Base-by-base conservation (phyloP, 2,329 filamentous ascomycete genomes). In the Aspergillus brunneoviolaceus region DNA sequence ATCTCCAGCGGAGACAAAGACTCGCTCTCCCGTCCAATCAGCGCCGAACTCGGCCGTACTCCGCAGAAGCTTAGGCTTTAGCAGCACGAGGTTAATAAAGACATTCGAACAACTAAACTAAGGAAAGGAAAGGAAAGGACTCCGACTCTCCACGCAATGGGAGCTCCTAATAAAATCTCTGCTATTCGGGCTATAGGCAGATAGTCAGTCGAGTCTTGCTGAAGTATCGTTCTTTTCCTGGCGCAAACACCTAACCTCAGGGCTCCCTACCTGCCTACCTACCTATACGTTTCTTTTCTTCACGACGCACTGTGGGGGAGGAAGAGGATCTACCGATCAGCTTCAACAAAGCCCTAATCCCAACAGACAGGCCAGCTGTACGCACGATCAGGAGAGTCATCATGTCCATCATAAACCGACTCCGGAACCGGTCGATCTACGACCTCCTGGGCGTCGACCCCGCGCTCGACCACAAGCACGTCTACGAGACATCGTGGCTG, bases 401-500 rank as follows among this genome's bases (percentile, higher is more conserved):
- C 27, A 12, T 35, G 12, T 35, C 33, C 33, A 55, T 54, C 25
- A 70, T 72, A 68, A 58, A 58, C 49, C 60, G 57, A 49, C 31
- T 63, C 42, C 45, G 21, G 14, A 47, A 23, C 39, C 35, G 9
- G 42, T 60, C 66, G 33, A 52, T 63, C 50, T 57, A 63, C 16
- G 61, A 53, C 21, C 69, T 76, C 29, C 67, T 76, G 60, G 69
- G 72, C 57, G 71, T 74, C 61, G 70, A 79, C 63, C 69, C 72
- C 5, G 70, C 68, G 16, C 76, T 47, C 60, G 81, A 83, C 68
- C 70, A 74, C 29, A 75, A 84, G 48, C 83, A 89, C 74, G 85
- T 88, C 60, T 92, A 90, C 77, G 85, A 87, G 74, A 95, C 91
- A 16, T 96, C 91, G 14, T 96, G 91, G 90, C 75, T 93, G 9